phyloP scores from a whole-genome alignment of 2,329 filamentous ascomycete genomes.

The Xylariaceae sp. region DNA sequence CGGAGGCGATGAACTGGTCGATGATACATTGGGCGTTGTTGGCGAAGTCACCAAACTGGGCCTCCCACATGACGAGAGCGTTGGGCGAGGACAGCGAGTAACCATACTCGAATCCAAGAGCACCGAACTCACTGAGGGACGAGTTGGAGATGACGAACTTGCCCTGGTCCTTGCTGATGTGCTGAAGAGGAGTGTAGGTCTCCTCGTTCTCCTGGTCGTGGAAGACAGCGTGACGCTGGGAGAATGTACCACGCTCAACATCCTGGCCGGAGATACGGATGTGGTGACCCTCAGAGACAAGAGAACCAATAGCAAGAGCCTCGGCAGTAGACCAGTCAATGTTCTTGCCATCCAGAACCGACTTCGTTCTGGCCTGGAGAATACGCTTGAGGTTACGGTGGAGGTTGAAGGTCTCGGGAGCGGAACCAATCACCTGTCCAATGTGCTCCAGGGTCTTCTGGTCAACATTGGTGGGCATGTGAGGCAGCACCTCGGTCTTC shows the following conservation, averaged over 20 bases:
- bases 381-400: slow-evolving; percentile 98
- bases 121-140: slow-evolving; percentile 65
- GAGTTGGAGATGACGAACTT: slow-evolving; percentile 98
- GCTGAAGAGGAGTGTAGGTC: slow-evolving; percentile 87
- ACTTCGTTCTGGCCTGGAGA: slow-evolving; percentile 81
- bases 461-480: slow-evolving; percentile 80
- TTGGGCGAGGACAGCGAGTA: slow-evolving; percentile 97
- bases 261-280: slow-evolving; percentile 97
- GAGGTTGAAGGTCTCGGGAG: slow-evolving; percentile 79
- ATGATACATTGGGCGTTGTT: slow-evolving; percentile 99
- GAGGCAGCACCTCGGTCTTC: slow-evolving; percentile 86
- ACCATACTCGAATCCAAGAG: slow-evolving; percentile 95
- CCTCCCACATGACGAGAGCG: slow-evolving; percentile 98
- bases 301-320: slow-evolving; percentile 86
- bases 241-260: slow-evolving; percentile 98
- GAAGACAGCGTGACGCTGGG: slow-evolving; percentile 92
- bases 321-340: slow-evolving; percentile 98
- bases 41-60: slow-evolving; percentile 98
- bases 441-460: slow-evolving; percentile 71
- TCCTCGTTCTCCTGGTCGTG: slow-evolving; percentile 94
- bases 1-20: slow-evolving; percentile 96
- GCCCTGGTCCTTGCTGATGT: slow-evolving; percentile 85
- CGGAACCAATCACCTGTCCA: slow-evolving; percentile 69
- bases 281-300: slow-evolving; percentile 91
- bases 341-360: slow-evolving; percentile 82